Base-by-base conservation (phyloP, 2,329 filamentous ascomycete species). In the Ceratocystis eucalypticola region DNA sequence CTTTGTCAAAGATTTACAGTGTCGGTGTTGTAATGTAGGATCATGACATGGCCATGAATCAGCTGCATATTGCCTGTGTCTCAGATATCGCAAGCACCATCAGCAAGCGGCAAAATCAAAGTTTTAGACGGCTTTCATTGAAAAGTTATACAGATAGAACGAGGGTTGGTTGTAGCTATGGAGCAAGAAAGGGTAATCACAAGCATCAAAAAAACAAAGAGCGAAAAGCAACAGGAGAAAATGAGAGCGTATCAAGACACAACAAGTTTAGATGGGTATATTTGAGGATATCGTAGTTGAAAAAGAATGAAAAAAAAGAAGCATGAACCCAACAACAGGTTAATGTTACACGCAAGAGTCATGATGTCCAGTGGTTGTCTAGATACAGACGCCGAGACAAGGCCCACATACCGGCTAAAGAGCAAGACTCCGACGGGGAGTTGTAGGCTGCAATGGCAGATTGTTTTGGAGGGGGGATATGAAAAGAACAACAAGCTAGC, bases 141-240 rank as follows among this genome's bases (percentile, higher is more conserved):
- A 41, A 41, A 41, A 12, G 10, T 41, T 41, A 41, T 41, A 41
- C 10, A 41, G 12, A 41, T 15, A 41, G 10, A 41, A 41, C 37
- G 37, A 41, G 12, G 10, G 37, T 41, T 3, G 37, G 37, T 41
- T 41, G 37, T 15, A 41, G 37, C 37, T 41, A 41, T 41, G 37
- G 12, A 41, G 12, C 10, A 20, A 57, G 37, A 28, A 65, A 44
- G n/a, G 30, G n/a, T 41, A 53, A 30, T n/a, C 37, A 64, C 17
- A n/a, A 64, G 61, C 20, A 53, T 55, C n/a, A 55, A 20, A 8
- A 30, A 5, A 33, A 57, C 10, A 17, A 45, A 6, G 15, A 59
- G 53, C 62, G 65, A 69, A 69, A 69, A 70, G 68, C 69, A 69
- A 70, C 67, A 70, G 70, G 69, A 63, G 70, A 66, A 70, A 59